Evolutionary conservation across 73 alveolate species (phyloP), one percentile per base, ranked within the genome.

Genomic region (Stentor coeruleus): DNA sequence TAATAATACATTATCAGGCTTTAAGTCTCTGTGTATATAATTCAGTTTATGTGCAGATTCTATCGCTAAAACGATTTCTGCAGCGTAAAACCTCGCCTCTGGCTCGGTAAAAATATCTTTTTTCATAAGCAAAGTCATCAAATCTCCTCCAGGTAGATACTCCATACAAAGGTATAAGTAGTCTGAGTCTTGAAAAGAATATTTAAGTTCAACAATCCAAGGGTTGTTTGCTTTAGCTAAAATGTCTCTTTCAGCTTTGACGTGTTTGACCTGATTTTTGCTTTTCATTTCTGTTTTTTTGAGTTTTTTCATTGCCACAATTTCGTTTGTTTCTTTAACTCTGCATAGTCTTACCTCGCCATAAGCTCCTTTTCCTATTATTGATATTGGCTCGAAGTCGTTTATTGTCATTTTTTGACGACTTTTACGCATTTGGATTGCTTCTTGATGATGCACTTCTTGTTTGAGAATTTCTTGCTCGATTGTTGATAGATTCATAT

Each of bases 341-440:
- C 91, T 58, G 59, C 91, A 86, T 37, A 86, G 91, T 60, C 97
- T 83, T 6, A 92, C 97, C 84, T 92, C 97, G 6, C 97, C 97
- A 74, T 89, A 92, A 3, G 97, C 97, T 20, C 97, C 97, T 84
- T 95, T 90, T 35, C 96, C 96, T n/a, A 90, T 90, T 3, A 90
- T 90, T 26, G 89, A 66, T 35, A 87, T 83, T 31, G 93, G 91
- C 38, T 90, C 96, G 74, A 87, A 90, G 77, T 90, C 96, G n/a
- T n/a, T n/a, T n/a, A n/a, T n/a, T n/a, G n/a, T n/a, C n/a, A n/a
- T n/a, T n/a, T n/a, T n/a, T n/a, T n/a, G n/a, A n/a, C n/a, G n/a
- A n/a, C n/a, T n/a, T n/a, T n/a, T n/a, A n/a, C n/a, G n/a, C n/a
- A n/a, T n/a, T n/a, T n/a, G n/a, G n/a, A n/a, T n/a, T 75, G 94